Percentiles rank a stretch among this genome's conserved stretches.
These are phyloP conservation scores for Schizosaccharomyces osmophilus DNA, from an alignment of 805 yeast species.

Conservation along the genomic window DNA sequence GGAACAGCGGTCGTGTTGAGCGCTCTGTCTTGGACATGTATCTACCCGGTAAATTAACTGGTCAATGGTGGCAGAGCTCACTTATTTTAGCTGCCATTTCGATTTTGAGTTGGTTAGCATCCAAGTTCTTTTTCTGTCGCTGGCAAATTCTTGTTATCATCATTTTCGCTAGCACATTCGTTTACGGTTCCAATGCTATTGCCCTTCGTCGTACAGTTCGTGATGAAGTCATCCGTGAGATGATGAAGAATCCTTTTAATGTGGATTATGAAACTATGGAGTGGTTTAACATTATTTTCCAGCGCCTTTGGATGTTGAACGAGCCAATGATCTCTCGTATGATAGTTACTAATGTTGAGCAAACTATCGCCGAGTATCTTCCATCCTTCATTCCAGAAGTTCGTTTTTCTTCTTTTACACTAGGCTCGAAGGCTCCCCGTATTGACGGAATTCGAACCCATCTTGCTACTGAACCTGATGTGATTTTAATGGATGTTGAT, in stretches of 20 bases:
- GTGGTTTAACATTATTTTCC: slow-evolving; percentile 75
- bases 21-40: not conserved
- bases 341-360: slow-evolving; percentile 66
- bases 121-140: slow-evolving; percentile 34
- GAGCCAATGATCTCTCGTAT: slow-evolving; percentile 77
- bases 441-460: slow-evolving; percentile 73
- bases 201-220: not conserved
- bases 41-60: slow-evolving; percentile 18
- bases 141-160: not conserved
- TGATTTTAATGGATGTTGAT: slow-evolving; percentile 95
- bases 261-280: slow-evolving; percentile 84
- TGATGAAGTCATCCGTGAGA: not conserved
- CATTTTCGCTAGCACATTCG: not conserved
- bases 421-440: slow-evolving; percentile 90
- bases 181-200: not conserved
- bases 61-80: slow-evolving; percentile 94
- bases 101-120: slow-evolving; percentile 50
- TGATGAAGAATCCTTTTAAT: slow-evolving; percentile 56
- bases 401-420: slow-evolving; percentile 70
- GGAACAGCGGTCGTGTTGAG: not conserved
- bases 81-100: slow-evolving; percentile 46
- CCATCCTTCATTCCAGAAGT: slow-evolving; percentile 66
- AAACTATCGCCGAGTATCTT: slow-evolving; percentile 44
- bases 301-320: slow-evolving; percentile 71
- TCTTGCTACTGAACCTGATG: slow-evolving; percentile 66